Conservation (phyloP, 768 basidiomycete species). For the Tulasnella sp. region DNA sequence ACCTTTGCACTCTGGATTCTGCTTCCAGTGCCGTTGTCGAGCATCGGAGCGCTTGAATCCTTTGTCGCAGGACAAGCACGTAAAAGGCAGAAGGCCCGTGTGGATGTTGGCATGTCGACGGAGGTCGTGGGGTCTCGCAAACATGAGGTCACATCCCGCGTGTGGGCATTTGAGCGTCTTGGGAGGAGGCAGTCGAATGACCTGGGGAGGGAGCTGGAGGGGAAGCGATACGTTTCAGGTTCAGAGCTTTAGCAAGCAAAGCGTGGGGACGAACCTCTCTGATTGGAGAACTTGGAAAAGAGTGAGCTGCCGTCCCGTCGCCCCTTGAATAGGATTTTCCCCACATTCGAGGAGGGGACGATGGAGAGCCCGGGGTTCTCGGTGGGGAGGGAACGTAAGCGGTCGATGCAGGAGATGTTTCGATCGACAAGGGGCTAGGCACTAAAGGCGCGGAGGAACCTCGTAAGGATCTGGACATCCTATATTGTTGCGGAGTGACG, state of each 20-base stretch:
- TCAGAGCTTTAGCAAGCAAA: background rate
- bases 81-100: background rate
- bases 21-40: background rate
- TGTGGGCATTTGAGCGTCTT: background rate
- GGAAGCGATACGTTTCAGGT: background rate
- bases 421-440: background rate
- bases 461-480: background rate
- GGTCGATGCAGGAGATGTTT: background rate
- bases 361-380: background rate
- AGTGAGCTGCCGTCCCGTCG: background rate
- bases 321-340: background rate
- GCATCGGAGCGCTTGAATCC: background rate
- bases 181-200: background rate
- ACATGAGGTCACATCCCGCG: background rate
- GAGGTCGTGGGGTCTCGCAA: slow-evolving; percentile 2
- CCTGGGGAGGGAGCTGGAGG: background rate
- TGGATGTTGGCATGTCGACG: slow-evolving; percentile 3
- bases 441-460: too few relatives aligned
- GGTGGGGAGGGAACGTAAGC: background rate
- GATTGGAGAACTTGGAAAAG: background rate
- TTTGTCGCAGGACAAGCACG: background rate
- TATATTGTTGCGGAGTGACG: background rate
- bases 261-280: background rate
- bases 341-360: background rate
- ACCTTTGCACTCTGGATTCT: background rate